Conservation (phyloP, 2,329 filamentous ascomycete species). For the Colletotrichum camelliae region DNA sequence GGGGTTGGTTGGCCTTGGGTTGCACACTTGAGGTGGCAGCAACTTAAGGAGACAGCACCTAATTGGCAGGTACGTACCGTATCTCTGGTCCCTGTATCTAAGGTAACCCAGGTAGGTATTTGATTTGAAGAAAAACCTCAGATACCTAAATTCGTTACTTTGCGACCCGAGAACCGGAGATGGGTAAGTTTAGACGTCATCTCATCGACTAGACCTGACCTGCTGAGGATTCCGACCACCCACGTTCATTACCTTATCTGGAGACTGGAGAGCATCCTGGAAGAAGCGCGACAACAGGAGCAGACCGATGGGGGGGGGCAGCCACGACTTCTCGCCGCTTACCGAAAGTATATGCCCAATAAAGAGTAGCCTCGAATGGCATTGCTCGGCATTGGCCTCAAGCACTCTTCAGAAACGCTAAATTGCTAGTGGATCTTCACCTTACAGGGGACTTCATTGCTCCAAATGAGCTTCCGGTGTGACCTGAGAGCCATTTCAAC, state of each 20-base stretch:
- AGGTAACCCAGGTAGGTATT: background rate
- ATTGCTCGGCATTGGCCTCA: background rate
- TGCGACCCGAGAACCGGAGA: background rate
- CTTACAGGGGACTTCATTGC: background rate
- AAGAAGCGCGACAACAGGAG: too few relatives aligned
- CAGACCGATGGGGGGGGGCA: background rate
- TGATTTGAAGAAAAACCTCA: background rate
- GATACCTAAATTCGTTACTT: background rate
- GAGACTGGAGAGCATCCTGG: background rate
- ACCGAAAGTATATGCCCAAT: background rate
- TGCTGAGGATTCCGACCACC: background rate
- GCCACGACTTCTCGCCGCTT: background rate
- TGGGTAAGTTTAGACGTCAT: background rate
- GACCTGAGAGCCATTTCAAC: background rate
- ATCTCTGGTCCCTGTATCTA: background rate
- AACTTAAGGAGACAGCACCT: background rate
- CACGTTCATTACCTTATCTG: background rate
- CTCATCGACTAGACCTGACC: background rate
- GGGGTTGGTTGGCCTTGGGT: background rate
- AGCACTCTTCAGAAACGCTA: constrained; percentile 1
- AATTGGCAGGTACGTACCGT: background rate
- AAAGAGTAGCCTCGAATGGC: background rate
- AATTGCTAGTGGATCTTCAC: constrained; percentile 2
- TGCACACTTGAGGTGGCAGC: background rate
- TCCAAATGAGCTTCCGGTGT: constrained; percentile 13